phyloP scores from a whole-genome alignment of 2,329 filamentous ascomycete species.

The Dothideomycetes sp. region DNA sequence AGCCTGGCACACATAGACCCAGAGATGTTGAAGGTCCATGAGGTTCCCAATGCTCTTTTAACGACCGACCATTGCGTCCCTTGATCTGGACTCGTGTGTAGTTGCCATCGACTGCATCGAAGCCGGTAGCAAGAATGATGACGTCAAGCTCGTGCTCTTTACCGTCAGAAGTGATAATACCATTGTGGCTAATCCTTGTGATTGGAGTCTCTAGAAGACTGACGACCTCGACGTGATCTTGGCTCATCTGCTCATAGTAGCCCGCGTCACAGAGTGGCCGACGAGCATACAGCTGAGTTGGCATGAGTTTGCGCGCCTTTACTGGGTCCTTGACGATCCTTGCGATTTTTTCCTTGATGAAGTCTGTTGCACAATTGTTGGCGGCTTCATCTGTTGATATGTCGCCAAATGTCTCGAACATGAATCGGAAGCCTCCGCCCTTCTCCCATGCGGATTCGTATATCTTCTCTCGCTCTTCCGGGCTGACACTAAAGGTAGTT shows the following conservation, averaged over 20 bases:
- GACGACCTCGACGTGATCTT: too few relatives aligned
- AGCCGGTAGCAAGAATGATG: constrained; percentile 32
- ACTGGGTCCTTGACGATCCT: too few relatives aligned
- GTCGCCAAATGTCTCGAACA: constrained; percentile 46
- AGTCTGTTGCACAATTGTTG: constrained; percentile 40
- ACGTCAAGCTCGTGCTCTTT: constrained; percentile 16
- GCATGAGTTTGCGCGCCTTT: too few relatives aligned
- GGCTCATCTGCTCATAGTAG: too few relatives aligned
- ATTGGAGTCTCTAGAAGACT: too few relatives aligned
- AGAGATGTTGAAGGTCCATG: constrained; percentile 27
- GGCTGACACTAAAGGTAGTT: constrained; percentile 36
- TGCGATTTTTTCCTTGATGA: too few relatives aligned
- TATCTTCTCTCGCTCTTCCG: constrained; percentile 30
- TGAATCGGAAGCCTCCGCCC: constrained; percentile 47
- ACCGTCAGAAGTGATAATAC: too few relatives aligned
- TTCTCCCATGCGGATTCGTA: constrained; percentile 29
- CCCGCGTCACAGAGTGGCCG: too few relatives aligned
- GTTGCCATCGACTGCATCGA: constrained; percentile 28
- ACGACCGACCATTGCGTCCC: constrained; percentile 16
- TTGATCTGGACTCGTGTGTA: constrained; percentile 22
- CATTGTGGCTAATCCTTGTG: too few relatives aligned
- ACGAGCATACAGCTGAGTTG: too few relatives aligned
- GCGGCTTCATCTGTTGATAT: constrained; percentile 34
- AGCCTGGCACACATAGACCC: constrained; percentile 26
- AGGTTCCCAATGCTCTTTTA: constrained; percentile 23